Evolutionary conservation across 441 rosid genomes (phyloP).

Genomic region (Jatropha multifida): DNA sequence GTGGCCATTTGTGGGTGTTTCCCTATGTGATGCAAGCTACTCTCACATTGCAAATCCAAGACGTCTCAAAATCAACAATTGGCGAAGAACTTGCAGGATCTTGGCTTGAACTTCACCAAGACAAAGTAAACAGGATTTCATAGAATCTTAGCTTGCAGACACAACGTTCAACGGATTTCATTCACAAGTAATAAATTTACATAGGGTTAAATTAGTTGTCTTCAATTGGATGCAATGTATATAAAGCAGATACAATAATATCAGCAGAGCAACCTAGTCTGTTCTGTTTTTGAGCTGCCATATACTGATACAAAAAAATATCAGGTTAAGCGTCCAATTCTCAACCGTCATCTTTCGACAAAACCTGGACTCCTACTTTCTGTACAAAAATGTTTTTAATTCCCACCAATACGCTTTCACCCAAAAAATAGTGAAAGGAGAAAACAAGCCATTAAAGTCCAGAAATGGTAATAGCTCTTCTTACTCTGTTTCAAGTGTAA

Average conservation of each 20-base stretch:
- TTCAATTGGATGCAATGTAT: conserved; percentile 10
- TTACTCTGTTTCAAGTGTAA: conserved; percentile 21
- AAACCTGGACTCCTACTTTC: conserved; percentile 22
- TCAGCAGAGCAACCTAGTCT: background rate
- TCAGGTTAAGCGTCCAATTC: conserved; percentile 1
- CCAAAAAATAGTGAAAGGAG: conserved; percentile 19
- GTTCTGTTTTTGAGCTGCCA: conserved; percentile 16
- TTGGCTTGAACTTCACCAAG: too few relatives aligned
- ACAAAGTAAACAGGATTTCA: too few relatives aligned
- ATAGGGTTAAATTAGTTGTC: background rate
- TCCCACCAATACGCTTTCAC: conserved; percentile 18
- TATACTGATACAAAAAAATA: background rate
- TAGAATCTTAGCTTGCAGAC: too few relatives aligned
- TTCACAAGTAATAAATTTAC: too few relatives aligned
- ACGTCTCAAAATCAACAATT: too few relatives aligned
- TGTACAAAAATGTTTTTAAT: conserved; percentile 25
- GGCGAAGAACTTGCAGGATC: too few relatives aligned
- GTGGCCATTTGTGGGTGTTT: too few relatives aligned
- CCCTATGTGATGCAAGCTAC: too few relatives aligned
- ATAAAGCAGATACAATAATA: conserved; percentile 14
- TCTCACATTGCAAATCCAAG: too few relatives aligned
- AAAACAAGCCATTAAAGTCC: background rate
- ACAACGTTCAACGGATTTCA: too few relatives aligned
- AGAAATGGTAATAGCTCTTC: conserved; percentile 14
- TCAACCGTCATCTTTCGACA: conserved; percentile 14